A percentile compares a stretch with the other conserved stretches of the same genome.
Evolutionary conservation across 148 eudicot genomes (phyloP).

Genomic region (Polygonum maritimum): DNA sequence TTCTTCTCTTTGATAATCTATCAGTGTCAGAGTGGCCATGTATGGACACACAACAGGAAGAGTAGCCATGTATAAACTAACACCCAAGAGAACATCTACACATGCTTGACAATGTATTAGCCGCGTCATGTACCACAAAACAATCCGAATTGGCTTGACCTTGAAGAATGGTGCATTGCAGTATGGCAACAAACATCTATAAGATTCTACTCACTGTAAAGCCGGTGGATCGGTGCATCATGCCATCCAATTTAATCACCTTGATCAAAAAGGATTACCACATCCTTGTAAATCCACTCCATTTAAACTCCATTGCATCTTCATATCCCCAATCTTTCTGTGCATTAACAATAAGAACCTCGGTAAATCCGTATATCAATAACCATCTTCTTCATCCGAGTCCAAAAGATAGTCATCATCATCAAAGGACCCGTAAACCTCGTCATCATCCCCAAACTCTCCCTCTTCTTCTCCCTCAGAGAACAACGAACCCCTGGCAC

Average conservation of each 20-base stretch:
- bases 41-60: too few relatives aligned
- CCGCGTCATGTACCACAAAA: neutral
- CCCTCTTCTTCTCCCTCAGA: constrained; percentile 55
- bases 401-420: neutral
- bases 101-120: neutral
- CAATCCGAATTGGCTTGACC: neutral
- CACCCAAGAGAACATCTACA: neutral
- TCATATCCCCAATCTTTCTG: neutral
- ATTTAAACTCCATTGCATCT: neutral
- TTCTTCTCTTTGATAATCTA: neutral
- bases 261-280: too few relatives aligned
- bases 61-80: neutral
- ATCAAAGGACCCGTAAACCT: neutral
- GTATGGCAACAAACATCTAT: neutral
- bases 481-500: constrained; percentile 27
- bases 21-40: neutral
- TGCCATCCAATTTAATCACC: neutral
- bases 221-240: neutral
- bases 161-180: neutral
- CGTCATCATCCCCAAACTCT: constrained; percentile 13
- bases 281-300: neutral
- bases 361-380: neutral
- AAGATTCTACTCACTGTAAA: neutral
- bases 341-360: neutral
- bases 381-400: constrained; percentile 26